phyloP scores from a whole-genome alignment of 768 basidiomycete species.

The Pisolithus marmoratus region DNA sequence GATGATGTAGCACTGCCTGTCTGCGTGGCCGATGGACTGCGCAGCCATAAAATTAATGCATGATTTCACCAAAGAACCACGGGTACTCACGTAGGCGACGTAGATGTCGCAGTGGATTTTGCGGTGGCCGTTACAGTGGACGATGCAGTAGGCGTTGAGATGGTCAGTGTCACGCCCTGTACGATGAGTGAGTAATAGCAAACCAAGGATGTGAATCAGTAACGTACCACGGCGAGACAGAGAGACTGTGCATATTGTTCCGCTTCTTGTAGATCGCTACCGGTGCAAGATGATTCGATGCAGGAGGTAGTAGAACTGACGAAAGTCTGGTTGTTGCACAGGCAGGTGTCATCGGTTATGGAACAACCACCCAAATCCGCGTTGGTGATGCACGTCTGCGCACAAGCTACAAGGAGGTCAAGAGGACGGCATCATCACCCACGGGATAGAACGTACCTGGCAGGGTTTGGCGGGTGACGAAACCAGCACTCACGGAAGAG shows the following conservation, averaged over 20 bases:
- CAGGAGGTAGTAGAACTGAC: constrained; percentile 42
- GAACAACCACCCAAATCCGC: constrained; percentile 43
- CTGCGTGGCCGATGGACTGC: background rate
- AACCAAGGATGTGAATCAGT: background rate
- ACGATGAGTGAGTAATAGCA: background rate
- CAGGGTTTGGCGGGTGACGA: constrained; percentile 15
- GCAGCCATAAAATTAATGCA: background rate
- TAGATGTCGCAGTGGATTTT: constrained; percentile 10
- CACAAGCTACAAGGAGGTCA: constrained; percentile 40
- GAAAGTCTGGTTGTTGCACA: constrained; percentile 48
- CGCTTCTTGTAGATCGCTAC: constrained; percentile 41
- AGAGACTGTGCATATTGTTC: constrained; percentile 34
- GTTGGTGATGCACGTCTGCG: constrained; percentile 39
- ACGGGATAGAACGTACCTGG: constrained; percentile 15
- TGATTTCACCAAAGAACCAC: background rate
- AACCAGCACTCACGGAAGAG: constrained; percentile 14
- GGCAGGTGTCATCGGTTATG: constrained; percentile 47
- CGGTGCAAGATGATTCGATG: constrained; percentile 42
- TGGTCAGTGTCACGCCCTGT: constrained; percentile 50
- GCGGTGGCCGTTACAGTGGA: too few species aligned
- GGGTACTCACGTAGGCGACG: background rate
- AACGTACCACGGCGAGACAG: constrained; percentile 48
- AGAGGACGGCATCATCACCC: background rate
- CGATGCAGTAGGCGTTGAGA: constrained; percentile 22
- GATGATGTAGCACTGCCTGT: constrained; percentile 6